Conservation (phyloP, 768 basidiomycete species). For the Lactarius pseudohatsudake region DNA sequence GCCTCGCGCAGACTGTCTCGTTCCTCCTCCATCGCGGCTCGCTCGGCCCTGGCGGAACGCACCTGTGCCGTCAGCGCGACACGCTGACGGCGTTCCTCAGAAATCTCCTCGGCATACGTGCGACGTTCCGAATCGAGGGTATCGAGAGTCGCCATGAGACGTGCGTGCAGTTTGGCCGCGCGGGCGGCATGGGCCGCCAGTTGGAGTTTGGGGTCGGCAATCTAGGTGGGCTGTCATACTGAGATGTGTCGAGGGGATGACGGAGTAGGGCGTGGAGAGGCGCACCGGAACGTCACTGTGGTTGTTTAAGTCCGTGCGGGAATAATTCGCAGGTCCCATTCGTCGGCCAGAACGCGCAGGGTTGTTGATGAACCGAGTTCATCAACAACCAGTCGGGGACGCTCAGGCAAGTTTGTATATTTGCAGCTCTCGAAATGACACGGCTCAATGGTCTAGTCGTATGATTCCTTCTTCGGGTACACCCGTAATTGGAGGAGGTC, state of each 20-base stretch:
- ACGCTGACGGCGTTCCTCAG: slow-evolving; percentile 36
- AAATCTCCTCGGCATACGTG: slow-evolving; percentile 44
- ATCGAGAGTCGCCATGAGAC: slow-evolving; percentile 51
- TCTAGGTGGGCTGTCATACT: slow-evolving; percentile 28
- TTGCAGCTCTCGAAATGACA: neutral
- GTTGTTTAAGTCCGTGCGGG: slow-evolving; percentile 1
- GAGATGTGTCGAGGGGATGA: slow-evolving; percentile 15
- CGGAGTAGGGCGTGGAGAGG: slow-evolving; percentile 6
- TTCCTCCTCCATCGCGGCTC: slow-evolving; percentile 46
- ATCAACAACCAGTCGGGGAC: neutral
- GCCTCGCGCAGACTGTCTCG: slow-evolving; percentile 55
- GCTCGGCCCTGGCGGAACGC: slow-evolving; percentile 24
- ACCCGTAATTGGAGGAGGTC: slow-evolving; percentile 37
- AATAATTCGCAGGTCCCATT: slow-evolving; percentile 17
- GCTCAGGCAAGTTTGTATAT: neutral
- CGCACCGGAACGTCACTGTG: slow-evolving; percentile 20
- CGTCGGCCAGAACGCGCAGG: neutral
- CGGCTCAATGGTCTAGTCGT: slow-evolving; percentile 39
- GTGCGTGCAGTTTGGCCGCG: slow-evolving; percentile 45
- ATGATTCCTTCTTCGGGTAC: slow-evolving; percentile 39
- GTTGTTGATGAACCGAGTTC: neutral
- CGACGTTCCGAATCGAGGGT: slow-evolving; percentile 46
- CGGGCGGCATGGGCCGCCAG: slow-evolving; percentile 41
- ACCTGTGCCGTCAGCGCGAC: slow-evolving; percentile 41
- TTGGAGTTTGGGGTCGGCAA: slow-evolving; percentile 34